Evolutionary conservation across 2,329 filamentous ascomycete species (phyloP).

Genomic region (Aspergillus quadrilineatus): DNA sequence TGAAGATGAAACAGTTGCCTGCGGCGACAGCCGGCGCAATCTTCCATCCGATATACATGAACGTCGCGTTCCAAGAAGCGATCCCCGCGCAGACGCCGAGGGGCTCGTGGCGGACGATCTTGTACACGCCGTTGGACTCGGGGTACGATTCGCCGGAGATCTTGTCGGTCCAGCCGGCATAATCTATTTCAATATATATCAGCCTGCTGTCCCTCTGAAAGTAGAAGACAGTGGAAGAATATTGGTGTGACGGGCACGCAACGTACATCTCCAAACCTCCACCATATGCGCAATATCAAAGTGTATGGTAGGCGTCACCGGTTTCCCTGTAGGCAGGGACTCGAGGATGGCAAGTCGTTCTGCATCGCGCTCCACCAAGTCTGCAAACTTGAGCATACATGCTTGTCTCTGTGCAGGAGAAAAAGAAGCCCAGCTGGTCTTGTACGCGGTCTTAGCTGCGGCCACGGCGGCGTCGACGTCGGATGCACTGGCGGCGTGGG

Average conservation of each 20-base stretch:
- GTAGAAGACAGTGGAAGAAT: neutral
- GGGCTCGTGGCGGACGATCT: constrained; percentile 19
- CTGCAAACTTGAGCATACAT: constrained; percentile 15
- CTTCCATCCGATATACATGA: constrained; percentile 43
- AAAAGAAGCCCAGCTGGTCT: constrained; percentile 8
- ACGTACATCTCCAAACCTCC: constrained; percentile 11
- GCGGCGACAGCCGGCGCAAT: constrained; percentile 45
- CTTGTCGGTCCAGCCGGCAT: constrained; percentile 12
- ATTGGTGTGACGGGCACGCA: neutral
- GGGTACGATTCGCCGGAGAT: constrained; percentile 12
- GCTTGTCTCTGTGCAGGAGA: constrained; percentile 1
- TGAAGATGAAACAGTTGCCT: constrained; percentile 48
- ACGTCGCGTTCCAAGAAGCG: constrained; percentile 44
- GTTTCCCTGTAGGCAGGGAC: constrained; percentile 8
- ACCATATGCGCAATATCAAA: constrained; percentile 10
- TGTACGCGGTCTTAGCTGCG: constrained; percentile 46
- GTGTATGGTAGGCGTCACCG: neutral
- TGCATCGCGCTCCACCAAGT: constrained; percentile 13
- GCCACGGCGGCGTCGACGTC: constrained; percentile 48
- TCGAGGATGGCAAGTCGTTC: constrained; percentile 5
- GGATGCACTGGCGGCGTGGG: constrained; percentile 47
- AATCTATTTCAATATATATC: neutral
- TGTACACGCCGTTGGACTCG: constrained; percentile 8
- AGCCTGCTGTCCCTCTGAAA: neutral
- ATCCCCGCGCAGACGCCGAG: constrained; percentile 34